These are phyloP conservation scores for Sporothrix globosa DNA, from an alignment of 2,329 filamentous ascomycete genomes.

Conservation along the genomic window DNA sequence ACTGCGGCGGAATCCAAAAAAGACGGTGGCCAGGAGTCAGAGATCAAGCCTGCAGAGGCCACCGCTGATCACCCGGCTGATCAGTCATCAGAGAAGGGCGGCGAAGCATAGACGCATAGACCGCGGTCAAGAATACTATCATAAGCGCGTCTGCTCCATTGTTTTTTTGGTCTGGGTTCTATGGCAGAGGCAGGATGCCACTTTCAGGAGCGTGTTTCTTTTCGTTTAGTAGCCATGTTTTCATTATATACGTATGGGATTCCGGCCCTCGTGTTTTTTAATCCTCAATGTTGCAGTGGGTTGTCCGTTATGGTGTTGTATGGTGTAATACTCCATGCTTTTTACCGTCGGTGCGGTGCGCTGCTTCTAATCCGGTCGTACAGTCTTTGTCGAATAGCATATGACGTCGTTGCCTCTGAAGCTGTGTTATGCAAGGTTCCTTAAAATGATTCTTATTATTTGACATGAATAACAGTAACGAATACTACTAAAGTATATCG, in stretches of 20 bases:
- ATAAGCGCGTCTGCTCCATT: not conserved
- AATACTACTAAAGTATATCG: no score
- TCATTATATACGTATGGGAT: not conserved
- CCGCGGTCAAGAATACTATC: not conserved
- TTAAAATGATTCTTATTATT: no score
- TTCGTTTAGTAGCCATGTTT: not conserved
- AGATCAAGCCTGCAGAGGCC: not conserved
- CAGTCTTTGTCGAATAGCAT: no score
- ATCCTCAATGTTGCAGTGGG: not conserved
- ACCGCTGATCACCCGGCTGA: not conserved
- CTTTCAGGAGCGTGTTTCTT: not conserved
- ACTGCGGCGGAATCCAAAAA: not conserved
- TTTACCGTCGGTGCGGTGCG: not conserved
- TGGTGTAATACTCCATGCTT: not conserved
- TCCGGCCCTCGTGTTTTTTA: no score
- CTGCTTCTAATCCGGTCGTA: no score
- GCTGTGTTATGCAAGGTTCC: no score
- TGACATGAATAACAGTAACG: no score
- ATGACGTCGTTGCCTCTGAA: no score
- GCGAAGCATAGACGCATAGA: not conserved
- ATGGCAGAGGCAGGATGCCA: not conserved
- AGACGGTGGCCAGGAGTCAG: not conserved
- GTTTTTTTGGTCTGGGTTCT: not conserved
- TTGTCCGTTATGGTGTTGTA: not conserved
- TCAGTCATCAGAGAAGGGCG: not conserved